These are phyloP conservation scores for Rhynchosporium graminicola DNA, from an alignment of 2,329 filamentous ascomycete species.

Conservation along the genomic window DNA sequence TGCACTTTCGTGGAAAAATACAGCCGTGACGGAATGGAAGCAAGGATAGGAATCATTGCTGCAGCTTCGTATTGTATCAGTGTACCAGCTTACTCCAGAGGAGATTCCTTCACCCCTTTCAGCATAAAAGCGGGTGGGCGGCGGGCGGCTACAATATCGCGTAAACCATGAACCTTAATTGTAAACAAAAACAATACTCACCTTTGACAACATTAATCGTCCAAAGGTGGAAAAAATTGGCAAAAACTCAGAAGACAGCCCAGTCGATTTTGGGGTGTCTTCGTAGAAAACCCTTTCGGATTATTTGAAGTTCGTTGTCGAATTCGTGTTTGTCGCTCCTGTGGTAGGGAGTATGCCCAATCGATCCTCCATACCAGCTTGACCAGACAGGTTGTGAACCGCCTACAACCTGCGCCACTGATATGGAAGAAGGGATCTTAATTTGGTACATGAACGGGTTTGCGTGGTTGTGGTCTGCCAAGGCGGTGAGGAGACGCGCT, in stretches of 20 bases:
- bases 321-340: background rate
- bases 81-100: too few relatives aligned
- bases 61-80: too few relatives aligned
- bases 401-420: constrained; percentile 3
- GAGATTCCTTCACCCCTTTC: too few relatives aligned
- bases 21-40: too few relatives aligned
- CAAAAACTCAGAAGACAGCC: constrained; percentile 7
- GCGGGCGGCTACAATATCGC: too few relatives aligned
- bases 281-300: constrained; percentile 1
- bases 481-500: background rate
- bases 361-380: constrained; percentile 3
- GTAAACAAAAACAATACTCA: background rate
- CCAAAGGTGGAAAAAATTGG: background rate
- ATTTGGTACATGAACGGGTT: background rate
- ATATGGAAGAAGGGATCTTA: background rate
- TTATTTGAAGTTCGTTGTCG: constrained; percentile 3
- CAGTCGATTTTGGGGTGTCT: background rate
- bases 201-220: background rate
- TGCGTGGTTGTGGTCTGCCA: background rate
- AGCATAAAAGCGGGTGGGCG: too few relatives aligned
- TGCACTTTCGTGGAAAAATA: too few relatives aligned
- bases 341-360: background rate
- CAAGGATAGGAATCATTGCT: too few relatives aligned
- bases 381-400: constrained; percentile 7
- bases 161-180: background rate